phyloP scores from a whole-genome alignment of 2,329 filamentous ascomycete species.

The Cryphonectria japonica region DNA sequence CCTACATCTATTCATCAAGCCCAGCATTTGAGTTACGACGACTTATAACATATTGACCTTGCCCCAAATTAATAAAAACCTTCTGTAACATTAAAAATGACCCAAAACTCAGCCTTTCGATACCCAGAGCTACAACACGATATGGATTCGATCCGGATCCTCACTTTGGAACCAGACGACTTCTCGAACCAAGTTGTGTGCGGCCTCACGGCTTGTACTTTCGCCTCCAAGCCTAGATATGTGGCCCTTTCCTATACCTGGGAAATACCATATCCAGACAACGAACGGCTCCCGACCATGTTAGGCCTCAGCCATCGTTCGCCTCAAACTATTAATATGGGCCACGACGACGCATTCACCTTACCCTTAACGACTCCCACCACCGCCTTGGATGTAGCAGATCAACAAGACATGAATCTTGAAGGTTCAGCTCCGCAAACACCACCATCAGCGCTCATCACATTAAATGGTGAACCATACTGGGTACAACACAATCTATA shows the following conservation, averaged over 20 bases:
- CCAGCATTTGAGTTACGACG: not conserved
- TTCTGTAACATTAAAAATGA: not conserved
- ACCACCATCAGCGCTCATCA: not conserved
- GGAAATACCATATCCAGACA: not conserved
- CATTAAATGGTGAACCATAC: not conserved
- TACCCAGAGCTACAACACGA: slow-evolving; percentile 2
- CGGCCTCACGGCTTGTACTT: not conserved
- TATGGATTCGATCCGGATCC: slow-evolving; percentile 1
- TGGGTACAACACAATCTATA: not conserved
- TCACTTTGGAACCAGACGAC: not conserved
- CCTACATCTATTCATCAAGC: not conserved
- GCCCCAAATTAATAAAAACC: not conserved
- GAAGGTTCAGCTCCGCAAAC: not conserved
- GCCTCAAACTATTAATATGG: not conserved
- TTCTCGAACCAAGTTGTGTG: not conserved
- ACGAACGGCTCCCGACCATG: not conserved
- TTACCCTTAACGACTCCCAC: not conserved
- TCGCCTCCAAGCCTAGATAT: slow-evolving; percentile 2
- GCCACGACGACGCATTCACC: not conserved
- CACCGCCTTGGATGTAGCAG: not conserved
- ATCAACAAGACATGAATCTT: not conserved
- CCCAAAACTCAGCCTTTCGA: not conserved
- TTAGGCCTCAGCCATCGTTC: not conserved
- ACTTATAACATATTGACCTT: not conserved
- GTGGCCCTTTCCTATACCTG: not conserved